These are phyloP conservation scores for Malassezia obtusa DNA, from an alignment of 1,284 basidiomycete genomes.

Conservation along the genomic window DNA sequence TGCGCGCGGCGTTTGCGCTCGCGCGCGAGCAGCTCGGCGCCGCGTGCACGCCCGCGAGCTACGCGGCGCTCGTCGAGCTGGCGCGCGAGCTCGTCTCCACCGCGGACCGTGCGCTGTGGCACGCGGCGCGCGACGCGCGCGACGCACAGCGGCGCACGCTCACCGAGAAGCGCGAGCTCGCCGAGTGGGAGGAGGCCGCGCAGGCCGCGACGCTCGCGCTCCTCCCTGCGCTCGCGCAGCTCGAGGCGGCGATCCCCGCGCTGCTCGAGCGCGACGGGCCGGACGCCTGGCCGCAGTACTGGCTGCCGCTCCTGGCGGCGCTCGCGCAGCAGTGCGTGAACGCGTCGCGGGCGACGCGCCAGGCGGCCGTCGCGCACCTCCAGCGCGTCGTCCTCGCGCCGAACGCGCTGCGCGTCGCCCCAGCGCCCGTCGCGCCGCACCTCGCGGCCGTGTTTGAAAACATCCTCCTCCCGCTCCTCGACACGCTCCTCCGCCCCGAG, in stretches of 20 bases:
- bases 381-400: conserved; percentile 79
- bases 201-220: conserved; percentile 67
- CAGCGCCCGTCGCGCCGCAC: neutral
- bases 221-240: conserved; percentile 60
- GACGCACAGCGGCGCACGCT: conserved; percentile 24
- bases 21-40: conserved; percentile 47
- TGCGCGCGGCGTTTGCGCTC: conserved; percentile 65
- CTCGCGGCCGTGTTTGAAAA: conserved; percentile 64
- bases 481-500: conserved; percentile 79
- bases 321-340: conserved; percentile 78
- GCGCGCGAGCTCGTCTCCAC: conserved; percentile 70
- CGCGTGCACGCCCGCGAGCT: conserved; percentile 65
- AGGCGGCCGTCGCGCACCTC: conserved; percentile 69
- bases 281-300: conserved; percentile 70
- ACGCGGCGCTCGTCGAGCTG: conserved; percentile 66
- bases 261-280: conserved; percentile 23
- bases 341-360: conserved; percentile 71
- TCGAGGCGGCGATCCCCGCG: conserved; percentile 27
- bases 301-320: conserved; percentile 67
- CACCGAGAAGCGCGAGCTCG: conserved; percentile 45
- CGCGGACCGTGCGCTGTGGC: conserved; percentile 31
- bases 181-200: conserved; percentile 36
- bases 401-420: conserved; percentile 56
- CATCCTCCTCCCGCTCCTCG: conserved; percentile 81
- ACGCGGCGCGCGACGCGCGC: conserved; percentile 18